Evolutionary conservation across 139 green algal species (phyloP).

Genomic region (Pleodorina starrii): DNA sequence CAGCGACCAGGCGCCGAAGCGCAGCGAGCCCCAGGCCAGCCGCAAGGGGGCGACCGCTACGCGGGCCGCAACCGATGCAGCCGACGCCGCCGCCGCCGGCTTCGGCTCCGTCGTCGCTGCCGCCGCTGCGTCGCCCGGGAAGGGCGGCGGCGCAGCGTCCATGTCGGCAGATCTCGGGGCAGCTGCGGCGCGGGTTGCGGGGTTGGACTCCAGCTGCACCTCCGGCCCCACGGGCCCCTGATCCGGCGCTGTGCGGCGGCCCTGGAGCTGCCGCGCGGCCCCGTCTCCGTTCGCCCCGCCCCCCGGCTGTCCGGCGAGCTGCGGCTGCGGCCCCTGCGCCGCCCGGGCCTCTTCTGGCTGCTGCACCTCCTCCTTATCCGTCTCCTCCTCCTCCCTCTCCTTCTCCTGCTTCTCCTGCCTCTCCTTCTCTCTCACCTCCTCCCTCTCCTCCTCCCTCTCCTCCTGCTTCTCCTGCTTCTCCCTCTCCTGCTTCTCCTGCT

Average conservation of each 20-base stretch:
- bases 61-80: neutral
- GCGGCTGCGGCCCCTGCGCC: neutral
- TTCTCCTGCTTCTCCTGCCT: neutral
- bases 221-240: no score
- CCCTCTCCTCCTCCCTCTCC: neutral
- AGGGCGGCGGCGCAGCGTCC: neutral
- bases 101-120: neutral
- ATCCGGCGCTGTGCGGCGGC: neutral
- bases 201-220: neutral
- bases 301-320: neutral
- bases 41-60: neutral
- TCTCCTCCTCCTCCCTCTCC: no score
- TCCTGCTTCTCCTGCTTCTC: neutral
- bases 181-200: neutral
- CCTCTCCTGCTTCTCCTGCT: neutral
- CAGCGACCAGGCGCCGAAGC: neutral
- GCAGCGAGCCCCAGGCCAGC: neutral
- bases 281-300: neutral
- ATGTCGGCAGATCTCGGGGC: neutral
- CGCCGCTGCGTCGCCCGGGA: neutral
- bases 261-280: neutral
- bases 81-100: neutral
- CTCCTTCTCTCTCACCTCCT: neutral
- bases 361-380: neutral
- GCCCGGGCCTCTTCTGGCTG: no score